Evolutionary conservation across 2,329 filamentous ascomycete species (phyloP).

Genomic region (Ceratocystis colombiana): DNA sequence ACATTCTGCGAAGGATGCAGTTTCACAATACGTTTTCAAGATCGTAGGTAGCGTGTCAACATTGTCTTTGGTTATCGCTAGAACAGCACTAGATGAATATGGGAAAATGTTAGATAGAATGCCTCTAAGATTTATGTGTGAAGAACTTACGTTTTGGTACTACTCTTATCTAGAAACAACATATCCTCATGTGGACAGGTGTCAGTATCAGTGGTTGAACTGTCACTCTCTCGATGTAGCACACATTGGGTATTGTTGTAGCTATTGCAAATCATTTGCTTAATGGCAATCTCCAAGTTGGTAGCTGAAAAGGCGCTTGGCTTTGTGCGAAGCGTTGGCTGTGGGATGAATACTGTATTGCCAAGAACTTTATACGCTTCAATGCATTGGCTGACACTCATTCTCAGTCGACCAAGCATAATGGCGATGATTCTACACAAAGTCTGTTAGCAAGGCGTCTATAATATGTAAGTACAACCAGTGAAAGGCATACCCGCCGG

Average conservation of each 20-base stretch:
- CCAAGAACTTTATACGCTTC: not conserved
- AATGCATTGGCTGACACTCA: not conserved
- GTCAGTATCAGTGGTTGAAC: not conserved
- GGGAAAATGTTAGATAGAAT: not conserved
- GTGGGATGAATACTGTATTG: fast-evolving
- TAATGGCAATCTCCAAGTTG: not conserved
- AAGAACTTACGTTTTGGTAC: not conserved
- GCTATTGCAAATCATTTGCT: not conserved
- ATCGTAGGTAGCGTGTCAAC: conserved; percentile 8
- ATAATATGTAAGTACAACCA: not conserved
- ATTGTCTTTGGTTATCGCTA: not conserved
- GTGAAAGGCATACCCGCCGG: conserved; percentile 28
- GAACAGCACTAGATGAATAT: not conserved
- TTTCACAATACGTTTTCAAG: not conserved
- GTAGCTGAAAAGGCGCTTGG: not conserved
- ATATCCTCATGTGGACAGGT: not conserved
- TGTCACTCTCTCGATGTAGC: not conserved
- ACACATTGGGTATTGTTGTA: too few relatives aligned
- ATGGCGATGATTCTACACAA: not conserved
- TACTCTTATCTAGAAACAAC: not conserved
- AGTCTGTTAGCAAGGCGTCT: too few relatives aligned
- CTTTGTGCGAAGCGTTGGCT: fast-evolving
- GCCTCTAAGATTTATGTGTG: fast-evolving
- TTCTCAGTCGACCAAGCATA: not conserved
- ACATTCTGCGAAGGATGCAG: conserved; percentile 23